Base-by-base conservation (phyloP, 495 filamentous ascomycete genomes). In the Saxophila tyrrhenica region DNA sequence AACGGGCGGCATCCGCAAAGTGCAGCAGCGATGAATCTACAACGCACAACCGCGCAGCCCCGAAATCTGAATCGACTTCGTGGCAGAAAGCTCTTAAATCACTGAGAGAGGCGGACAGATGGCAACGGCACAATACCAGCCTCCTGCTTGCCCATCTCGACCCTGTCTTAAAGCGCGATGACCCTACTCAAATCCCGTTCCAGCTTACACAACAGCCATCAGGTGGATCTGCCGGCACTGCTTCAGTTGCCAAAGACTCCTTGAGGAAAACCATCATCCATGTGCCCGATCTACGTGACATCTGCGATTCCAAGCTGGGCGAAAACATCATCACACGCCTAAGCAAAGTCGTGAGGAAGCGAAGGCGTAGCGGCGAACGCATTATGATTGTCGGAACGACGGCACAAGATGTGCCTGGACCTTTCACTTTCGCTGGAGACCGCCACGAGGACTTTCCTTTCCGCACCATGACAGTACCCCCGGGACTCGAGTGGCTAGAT, bases 381-480 rank as follows among this genome's bases (percentile, higher is more conserved):
- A 76, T 94, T 7, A 70, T 92, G 47, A 67, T 95, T n/a, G 69
- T 98, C 24, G 92, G 90, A 22, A 87, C 82, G 24, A 73, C 75
- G 16, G 38, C 49, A 3, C 39, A 52, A 23, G 49, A 56, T 45
- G 20, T 52, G 9, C 32, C 41, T 2, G 20, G 29, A 21, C 39
- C 23, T 2, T 20, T 38, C 38, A 2, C 2, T n/a, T 3, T 25
- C 15, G 3, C 21, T 5, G 24, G 20, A 17, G 38, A 41, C 22
- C 35, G 74, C 20, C 52, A 56, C 2, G 64, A 70, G 7, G 68
- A 70, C 9, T 54, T 64, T n/a, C 67, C 63, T 16, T 73, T 69
- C 55, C 62, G 78, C 45, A 79, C 81, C 25, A 75, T 61, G n/a
- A 51, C 13, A 3, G 17, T 61, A 7, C 58, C 54, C 10, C 51